Evolutionary conservation across 768 basidiomycete species (phyloP).

Genomic region (Austroboletus eburneus): DNA sequence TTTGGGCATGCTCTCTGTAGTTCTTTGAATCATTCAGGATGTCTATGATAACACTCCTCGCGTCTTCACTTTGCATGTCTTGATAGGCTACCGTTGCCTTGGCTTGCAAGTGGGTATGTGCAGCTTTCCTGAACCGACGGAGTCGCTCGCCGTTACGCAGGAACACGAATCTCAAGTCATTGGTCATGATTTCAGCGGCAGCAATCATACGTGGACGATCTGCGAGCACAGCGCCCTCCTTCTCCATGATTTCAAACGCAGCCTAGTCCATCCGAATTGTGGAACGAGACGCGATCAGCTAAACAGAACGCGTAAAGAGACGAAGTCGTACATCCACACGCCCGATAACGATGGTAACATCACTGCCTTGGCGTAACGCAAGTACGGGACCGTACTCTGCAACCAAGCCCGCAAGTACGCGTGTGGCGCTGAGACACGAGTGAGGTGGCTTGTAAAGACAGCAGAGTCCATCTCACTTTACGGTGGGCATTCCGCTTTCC

Average conservation of each 20-base stretch:
- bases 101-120: conserved; percentile 51
- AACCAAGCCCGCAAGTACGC: conserved; percentile 46
- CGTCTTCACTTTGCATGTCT: conserved; percentile 38
- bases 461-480: conserved; percentile 13
- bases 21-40: conserved; percentile 31
- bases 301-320: neutral
- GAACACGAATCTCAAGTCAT: conserved; percentile 49
- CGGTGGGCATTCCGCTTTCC: conserved; percentile 17
- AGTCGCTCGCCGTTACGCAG: conserved; percentile 48
- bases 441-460: neutral
- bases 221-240: conserved; percentile 44
- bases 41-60: conserved; percentile 21
- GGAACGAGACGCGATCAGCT: neutral
- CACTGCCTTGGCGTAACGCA: conserved; percentile 44
- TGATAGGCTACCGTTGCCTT: conserved; percentile 41
- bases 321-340: conserved; percentile 16
- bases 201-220: conserved; percentile 51
- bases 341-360: conserved; percentile 17
- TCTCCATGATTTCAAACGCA: conserved; percentile 57
- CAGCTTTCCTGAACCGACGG: conserved; percentile 49
- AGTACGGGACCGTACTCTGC: conserved; percentile 57
- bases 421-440: conserved; percentile 9
- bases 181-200: conserved; percentile 48
- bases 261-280: conserved; percentile 29
- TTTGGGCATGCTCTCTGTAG: conserved; percentile 43